Base-by-base conservation (phyloP, 148 eudicot species). In the Pouteria glomerata region DNA sequence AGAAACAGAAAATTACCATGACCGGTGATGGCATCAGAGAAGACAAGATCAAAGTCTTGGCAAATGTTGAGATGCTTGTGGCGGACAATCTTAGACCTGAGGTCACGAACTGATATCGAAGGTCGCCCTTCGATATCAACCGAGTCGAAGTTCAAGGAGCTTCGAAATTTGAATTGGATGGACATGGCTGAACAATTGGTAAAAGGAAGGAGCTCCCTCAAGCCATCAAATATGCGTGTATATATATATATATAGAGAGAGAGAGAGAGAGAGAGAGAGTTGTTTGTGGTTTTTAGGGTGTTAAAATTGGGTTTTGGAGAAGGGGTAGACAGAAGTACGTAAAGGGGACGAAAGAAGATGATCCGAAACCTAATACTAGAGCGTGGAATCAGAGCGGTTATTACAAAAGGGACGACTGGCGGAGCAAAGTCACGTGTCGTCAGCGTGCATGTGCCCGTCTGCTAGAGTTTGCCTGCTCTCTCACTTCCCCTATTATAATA, bases 131-230 rank as follows among this genome's bases (percentile, higher is more conserved):
- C 82, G 61, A 90, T 82, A 6, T 87, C 86, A n/a, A 87, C 66
- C 8, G 87, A 70, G 35, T 90, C 96, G 44, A 78, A 87, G 23
- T 47, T 82, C 8, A 76, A 65, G 15, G 88, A 75, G 61, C 96
- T 90, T 65, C 88, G 57, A 74, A 87, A 90, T 66, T 90, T 90
- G 76, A 80, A 87, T 29, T 78, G 78, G 73, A 87, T 76, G 14
- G 85, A 69, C 96, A 89, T 81, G 77, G 76, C 68, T 64, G 10
- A 8, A 15, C 45, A 8, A 62, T 8, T 19, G 10, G 50, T 12
- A 1, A 26, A 62, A 15, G 10, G 23, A 62, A 62, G 24, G 42
- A 35, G 13, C 27, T 55, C 27, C n/a, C 27, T 34, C 66, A 62
- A 27, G 23, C 33, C 63, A 57, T 57, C 41, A 33, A n/a, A 19